Evolutionary conservation across 1,284 basidiomycete species (phyloP), one percentile per base, ranked within the genome.

Genomic region (Fomes fomentarius): DNA sequence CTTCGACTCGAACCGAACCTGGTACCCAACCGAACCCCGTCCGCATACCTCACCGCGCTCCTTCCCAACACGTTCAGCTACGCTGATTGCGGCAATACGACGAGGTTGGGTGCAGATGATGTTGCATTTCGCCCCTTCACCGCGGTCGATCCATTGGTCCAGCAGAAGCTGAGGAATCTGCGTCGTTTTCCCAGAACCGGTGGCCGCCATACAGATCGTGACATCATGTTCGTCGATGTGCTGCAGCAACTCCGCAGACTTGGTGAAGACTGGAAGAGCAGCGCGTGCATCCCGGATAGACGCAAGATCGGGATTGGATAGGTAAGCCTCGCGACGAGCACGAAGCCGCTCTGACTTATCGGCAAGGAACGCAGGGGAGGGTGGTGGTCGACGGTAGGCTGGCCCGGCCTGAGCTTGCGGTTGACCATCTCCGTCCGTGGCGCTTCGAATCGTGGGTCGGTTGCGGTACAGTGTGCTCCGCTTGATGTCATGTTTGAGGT

Each of bases 141-240:
- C 91, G 30, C 80, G 77, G 26, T 89, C 79, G 62, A 95, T 96
- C 67, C 81, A 89, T 47, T 92, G 83, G 67, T 98, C 95, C 45
- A 98, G 82, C 57, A 98, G 85, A 45, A 98, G 79, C 72, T 98
- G 96, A 2, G 96, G 96, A 34, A 98, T 85, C 69, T 98, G 96
- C 0, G 96, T 98, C 8, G 95, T 97, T 75, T 98, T 98, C 9
- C 96, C 96, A 0, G 94, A 97, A 39, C 96, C 95, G 1, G 96
- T 98, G 2, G 94, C 89, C 24, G 95, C 96, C 91, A 96, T 94
- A 62, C 91, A 88, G 58, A 98, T 91, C 1, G 91, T 94, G 52
- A 98, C 92, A 31, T 95, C 91, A 70, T 97, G 88, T 35, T 84
- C 75, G 37, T 80, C 76, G 63, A 98, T 85, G 59, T 91, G 87